phyloP scores from a whole-genome alignment of 1,139 yeast genomes.

The Groenewaldozyma sp. region DNA sequence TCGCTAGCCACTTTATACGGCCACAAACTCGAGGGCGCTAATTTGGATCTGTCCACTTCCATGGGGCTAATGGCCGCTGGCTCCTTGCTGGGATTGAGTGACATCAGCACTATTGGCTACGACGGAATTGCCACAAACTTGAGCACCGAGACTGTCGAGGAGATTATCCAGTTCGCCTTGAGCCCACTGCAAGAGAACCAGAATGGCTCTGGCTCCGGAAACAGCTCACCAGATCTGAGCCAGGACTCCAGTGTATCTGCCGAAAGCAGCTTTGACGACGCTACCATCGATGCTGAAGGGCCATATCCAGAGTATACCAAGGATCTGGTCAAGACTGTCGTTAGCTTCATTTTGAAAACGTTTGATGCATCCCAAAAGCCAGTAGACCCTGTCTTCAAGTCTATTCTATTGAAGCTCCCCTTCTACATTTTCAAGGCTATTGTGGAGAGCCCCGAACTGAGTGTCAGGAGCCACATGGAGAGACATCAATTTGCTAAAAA shows the following conservation, averaged over 20 bases:
- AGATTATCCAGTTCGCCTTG: slow-evolving; percentile 22
- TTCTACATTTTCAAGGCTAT: slow-evolving; percentile 24
- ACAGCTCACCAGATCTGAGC: not conserved
- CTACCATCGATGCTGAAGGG: slow-evolving; percentile 20
- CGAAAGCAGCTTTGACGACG: slow-evolving; percentile 11
- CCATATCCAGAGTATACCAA: slow-evolving; percentile 30
- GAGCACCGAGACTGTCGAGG: slow-evolving; percentile 18
- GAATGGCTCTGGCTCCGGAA: not conserved
- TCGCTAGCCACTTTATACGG: slow-evolving; percentile 30
- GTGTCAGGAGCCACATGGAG: slow-evolving; percentile 23
- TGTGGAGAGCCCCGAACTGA: slow-evolving; percentile 22
- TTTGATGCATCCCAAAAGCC: slow-evolving; percentile 17
- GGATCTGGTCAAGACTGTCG: slow-evolving; percentile 18
- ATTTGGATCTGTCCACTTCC: slow-evolving; percentile 20
- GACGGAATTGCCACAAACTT: slow-evolving; percentile 17
- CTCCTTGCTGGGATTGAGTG: slow-evolving; percentile 23
- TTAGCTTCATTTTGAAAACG: slow-evolving; percentile 20
- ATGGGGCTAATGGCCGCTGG: slow-evolving; percentile 28
- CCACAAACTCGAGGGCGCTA: slow-evolving; percentile 20
- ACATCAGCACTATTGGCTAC: slow-evolving; percentile 22
- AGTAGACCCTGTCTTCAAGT: slow-evolving; percentile 14
- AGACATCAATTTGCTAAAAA: slow-evolving; percentile 26
- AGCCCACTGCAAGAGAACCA: not conserved
- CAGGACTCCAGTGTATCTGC: not conserved
- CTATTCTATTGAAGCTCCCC: slow-evolving; percentile 21